A percentile compares a stretch with the other conserved stretches of the same genome.
Evolutionary conservation across 495 filamentous ascomycete species (phyloP).

Genomic region (Penicillium ucsense): DNA sequence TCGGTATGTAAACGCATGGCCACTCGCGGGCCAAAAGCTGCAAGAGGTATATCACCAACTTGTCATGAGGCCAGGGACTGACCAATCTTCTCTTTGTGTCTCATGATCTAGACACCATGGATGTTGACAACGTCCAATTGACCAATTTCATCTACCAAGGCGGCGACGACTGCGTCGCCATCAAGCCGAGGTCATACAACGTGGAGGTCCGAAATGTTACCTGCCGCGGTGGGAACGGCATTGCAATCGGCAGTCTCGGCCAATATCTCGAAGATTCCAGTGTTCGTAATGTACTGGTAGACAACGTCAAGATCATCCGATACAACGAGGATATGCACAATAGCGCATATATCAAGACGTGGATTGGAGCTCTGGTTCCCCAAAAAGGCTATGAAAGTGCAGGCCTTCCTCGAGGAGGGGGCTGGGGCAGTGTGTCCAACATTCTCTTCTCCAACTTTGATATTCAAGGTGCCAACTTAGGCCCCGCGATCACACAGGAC

Average conservation of each 20-base stretch:
- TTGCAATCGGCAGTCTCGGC: conserved; percentile 47
- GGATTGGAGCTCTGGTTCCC: conserved; percentile 39
- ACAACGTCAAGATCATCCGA: conserved; percentile 36
- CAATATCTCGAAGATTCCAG: conserved; percentile 48
- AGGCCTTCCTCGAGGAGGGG: conserved; percentile 37
- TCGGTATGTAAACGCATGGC: conserved; percentile 18
- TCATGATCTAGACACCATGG: conserved; percentile 40
- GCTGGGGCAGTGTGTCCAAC: conserved; percentile 44
- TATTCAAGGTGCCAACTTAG: conserved; percentile 31
- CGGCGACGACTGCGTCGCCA: conserved; percentile 49
- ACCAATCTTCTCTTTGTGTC: neutral
- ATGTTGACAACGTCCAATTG: conserved; percentile 39
- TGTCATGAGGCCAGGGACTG: neutral
- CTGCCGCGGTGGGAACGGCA: conserved; percentile 46
- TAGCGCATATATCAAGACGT: conserved; percentile 49
- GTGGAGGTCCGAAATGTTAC: conserved; percentile 42
- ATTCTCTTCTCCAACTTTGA: conserved; percentile 46
- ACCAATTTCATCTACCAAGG: conserved; percentile 50
- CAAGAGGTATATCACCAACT: no score
- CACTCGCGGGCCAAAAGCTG: no score
- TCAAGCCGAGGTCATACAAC: conserved; percentile 48
- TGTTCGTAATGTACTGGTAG: conserved; percentile 36
- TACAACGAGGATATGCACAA: conserved; percentile 42
- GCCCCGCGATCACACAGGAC: conserved; percentile 37
- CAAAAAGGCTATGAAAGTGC: conserved; percentile 40